phyloP scores from a whole-genome alignment of 805 yeast genomes.

The Priceomyces medius region DNA sequence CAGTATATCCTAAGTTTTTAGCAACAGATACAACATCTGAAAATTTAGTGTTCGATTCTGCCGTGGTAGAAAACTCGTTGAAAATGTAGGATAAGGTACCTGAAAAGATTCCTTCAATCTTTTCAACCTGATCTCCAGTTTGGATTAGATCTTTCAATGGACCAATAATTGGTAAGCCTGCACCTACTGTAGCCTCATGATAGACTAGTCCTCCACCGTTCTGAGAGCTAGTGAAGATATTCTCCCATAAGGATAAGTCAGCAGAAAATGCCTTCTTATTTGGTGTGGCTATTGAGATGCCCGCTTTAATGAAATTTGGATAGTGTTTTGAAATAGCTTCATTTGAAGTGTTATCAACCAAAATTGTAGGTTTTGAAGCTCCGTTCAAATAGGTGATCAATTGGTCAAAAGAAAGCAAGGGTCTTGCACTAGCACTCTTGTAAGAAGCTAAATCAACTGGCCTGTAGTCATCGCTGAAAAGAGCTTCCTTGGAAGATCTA shows the following conservation, averaged over 20 bases:
- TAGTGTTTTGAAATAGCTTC: constrained; percentile 73
- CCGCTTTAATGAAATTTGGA: constrained; percentile 67
- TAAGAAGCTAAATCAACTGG: constrained; percentile 68
- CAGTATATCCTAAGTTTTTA: constrained; percentile 90
- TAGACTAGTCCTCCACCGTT: constrained; percentile 71
- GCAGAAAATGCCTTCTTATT: constrained; percentile 96
- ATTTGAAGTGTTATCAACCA: constrained; percentile 94
- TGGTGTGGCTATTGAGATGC: constrained; percentile 95
- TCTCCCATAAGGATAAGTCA: constrained; percentile 70
- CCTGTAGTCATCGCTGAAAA: constrained; percentile 64
- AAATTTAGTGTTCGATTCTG: constrained; percentile 62
- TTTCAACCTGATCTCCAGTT: constrained; percentile 91
- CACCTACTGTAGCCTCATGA: constrained; percentile 99
- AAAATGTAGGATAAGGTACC: constrained; percentile 95
- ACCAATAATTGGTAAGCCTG: constrained; percentile 92
- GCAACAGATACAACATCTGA: constrained; percentile 90
- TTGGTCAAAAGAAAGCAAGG: constrained; percentile 54
- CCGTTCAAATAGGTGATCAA: constrained; percentile 61
- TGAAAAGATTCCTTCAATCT: constrained; percentile 93
- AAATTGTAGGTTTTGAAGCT: constrained; percentile 72
- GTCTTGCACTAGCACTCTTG: constrained; percentile 47
- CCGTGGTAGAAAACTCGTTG: constrained; percentile 81
- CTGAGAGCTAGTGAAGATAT: constrained; percentile 58
- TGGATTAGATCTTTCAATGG: constrained; percentile 83
- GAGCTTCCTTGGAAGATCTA: constrained; percentile 63